Conservation (phyloP, 257 asterid genomes). For the Henckelia pumila region DNA sequence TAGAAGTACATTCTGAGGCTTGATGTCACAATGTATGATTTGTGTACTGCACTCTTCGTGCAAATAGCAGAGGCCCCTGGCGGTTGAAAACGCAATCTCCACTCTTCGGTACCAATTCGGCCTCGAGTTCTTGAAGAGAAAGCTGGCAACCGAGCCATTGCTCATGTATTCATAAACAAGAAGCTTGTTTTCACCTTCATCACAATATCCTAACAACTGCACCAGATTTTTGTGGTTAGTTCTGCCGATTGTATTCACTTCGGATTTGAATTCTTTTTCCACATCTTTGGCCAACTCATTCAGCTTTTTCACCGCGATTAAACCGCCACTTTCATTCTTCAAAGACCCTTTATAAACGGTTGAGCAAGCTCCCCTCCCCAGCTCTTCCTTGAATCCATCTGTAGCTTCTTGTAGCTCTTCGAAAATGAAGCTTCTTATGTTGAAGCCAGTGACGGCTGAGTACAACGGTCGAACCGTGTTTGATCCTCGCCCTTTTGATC, state of each 20-base stretch:
- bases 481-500: not conserved
- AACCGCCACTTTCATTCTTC: conserved; percentile 19
- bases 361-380: conserved; percentile 37
- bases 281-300: too few relatives aligned
- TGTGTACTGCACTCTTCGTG: conserved; percentile 31
- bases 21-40: conserved; percentile 31
- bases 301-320: too few relatives aligned
- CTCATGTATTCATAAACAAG: too few relatives aligned
- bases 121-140: too few relatives aligned
- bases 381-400: conserved; percentile 28
- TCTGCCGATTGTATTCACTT: too few relatives aligned
- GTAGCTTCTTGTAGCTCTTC: conserved; percentile 33
- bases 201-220: too few relatives aligned
- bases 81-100: conserved; percentile 27
- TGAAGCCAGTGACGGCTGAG: not conserved
- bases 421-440: conserved; percentile 22
- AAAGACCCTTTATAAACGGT: conserved; percentile 29
- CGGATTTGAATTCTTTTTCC: too few relatives aligned
- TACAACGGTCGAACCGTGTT: not conserved
- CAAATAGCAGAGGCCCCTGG: conserved; percentile 29
- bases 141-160: too few relatives aligned
- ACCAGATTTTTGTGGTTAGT: too few relatives aligned
- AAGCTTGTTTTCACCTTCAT: too few relatives aligned
- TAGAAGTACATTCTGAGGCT: conserved; percentile 33
- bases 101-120: conserved; percentile 29